Conservation (phyloP, 2,329 filamentous ascomycete genomes). For the Neurospora crassa region DNA sequence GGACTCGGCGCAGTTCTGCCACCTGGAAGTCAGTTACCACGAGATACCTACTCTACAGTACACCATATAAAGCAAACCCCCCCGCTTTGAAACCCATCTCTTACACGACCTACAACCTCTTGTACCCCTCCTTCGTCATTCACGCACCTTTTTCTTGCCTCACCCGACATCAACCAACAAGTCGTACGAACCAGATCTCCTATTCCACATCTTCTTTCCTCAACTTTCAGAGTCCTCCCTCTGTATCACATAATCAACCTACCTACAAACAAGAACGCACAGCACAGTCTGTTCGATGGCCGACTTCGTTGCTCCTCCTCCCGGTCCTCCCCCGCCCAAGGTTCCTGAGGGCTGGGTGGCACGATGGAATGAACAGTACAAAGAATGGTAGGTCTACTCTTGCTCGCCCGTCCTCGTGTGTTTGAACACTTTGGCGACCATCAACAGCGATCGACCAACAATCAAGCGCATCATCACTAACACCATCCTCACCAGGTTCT, state of each 20-base stretch:
- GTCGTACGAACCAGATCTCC: background rate
- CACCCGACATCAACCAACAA: background rate
- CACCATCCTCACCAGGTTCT: slow-evolving; percentile 77
- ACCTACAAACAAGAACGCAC: background rate
- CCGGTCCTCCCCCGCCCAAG: slow-evolving; percentile 47
- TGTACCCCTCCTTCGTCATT: background rate
- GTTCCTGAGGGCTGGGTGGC: slow-evolving; percentile 76
- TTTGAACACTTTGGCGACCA: background rate
- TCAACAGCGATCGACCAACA: background rate
- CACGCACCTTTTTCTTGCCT: background rate
- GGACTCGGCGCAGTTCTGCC: background rate
- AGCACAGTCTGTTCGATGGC: slow-evolving; percentile 30
- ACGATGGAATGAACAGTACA: slow-evolving; percentile 78
- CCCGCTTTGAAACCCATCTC: slow-evolving; percentile 8
- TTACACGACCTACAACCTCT: slow-evolving; percentile 1
- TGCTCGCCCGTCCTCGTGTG: background rate
- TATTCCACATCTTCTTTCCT: background rate
- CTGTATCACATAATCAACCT: background rate
- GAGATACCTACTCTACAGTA: background rate
- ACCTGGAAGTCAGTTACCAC: background rate
- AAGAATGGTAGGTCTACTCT: slow-evolving; percentile 53
- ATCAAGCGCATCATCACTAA: slow-evolving; percentile 19
- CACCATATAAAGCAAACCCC: background rate
- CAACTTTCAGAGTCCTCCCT: background rate
- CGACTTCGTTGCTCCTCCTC: slow-evolving; percentile 40